phyloP scores from a whole-genome alignment of 768 basidiomycete species.

The Boletus pseudopeckii region DNA sequence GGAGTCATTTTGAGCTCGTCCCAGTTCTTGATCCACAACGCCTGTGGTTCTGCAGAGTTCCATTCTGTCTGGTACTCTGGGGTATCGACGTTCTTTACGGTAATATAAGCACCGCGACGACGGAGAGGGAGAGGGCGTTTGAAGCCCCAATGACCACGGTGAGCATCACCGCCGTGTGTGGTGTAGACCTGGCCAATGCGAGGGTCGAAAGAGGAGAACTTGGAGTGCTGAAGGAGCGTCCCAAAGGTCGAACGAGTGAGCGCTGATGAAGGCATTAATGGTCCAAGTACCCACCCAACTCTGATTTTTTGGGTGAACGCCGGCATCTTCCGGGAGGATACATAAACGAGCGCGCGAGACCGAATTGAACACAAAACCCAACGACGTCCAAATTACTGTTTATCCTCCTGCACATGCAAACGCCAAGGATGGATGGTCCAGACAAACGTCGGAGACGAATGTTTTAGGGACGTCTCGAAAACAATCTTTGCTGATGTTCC shows the following conservation, averaged over 20 bases:
- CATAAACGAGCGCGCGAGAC: conserved; percentile 26
- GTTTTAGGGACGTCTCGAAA: conserved; percentile 60
- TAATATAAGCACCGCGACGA: conserved; percentile 60
- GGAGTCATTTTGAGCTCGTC: conserved; percentile 48
- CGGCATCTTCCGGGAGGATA: conserved; percentile 28
- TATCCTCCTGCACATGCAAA: conserved; percentile 44
- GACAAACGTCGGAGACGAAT: conserved; percentile 81
- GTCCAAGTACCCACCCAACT: not conserved
- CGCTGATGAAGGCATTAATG: conserved; percentile 21
- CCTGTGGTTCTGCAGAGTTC: conserved; percentile 62
- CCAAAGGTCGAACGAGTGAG: conserved; percentile 66
- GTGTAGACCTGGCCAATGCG: conserved; percentile 75
- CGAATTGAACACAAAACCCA: conserved; percentile 21
- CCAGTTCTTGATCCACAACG: conserved; percentile 63
- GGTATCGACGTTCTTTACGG: conserved; percentile 66
- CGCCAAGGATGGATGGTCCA: conserved; percentile 73
- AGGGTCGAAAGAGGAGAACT: conserved; percentile 78
- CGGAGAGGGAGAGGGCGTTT: conserved; percentile 77
- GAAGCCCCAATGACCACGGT: conserved; percentile 81
- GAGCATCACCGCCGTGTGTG: conserved; percentile 61
- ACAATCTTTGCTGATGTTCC: conserved; percentile 89
- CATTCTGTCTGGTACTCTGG: conserved; percentile 76
- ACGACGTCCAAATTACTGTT: conserved; percentile 86
- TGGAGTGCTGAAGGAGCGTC: conserved; percentile 73
- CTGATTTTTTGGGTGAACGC: not conserved